phyloP scores from a whole-genome alignment of 148 eudicot genomes.

The Persicaria maculosa region DNA sequence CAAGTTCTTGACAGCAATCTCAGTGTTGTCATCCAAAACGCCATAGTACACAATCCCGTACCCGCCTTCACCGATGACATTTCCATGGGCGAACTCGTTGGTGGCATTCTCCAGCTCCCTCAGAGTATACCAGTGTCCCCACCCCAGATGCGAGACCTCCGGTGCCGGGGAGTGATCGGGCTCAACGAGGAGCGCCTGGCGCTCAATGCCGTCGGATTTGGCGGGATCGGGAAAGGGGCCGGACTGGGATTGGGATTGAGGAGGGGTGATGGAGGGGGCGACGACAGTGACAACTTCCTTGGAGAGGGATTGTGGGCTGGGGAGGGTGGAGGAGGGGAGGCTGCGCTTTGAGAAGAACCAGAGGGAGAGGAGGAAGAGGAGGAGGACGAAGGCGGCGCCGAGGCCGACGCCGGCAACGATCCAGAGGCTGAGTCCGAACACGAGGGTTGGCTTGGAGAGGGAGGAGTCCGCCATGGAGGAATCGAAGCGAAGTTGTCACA shows the following conservation, averaged over 20 bases:
- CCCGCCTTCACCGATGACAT: constrained; percentile 79
- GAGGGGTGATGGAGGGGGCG: constrained; percentile 12
- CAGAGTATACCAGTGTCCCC: constrained; percentile 79
- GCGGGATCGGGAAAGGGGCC: constrained; percentile 19
- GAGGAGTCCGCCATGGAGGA: constrained; percentile 7
- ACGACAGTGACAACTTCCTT: not conserved
- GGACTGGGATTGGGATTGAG: constrained; percentile 13
- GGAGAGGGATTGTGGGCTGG: not conserved
- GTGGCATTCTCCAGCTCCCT: constrained; percentile 67
- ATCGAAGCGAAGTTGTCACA: not conserved
- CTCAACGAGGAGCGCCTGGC: constrained; percentile 17
- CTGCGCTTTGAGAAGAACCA: constrained; percentile 38
- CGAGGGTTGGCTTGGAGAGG: constrained; percentile 40
- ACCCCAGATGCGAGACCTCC: constrained; percentile 70
- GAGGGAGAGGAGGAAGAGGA: constrained; percentile 41
- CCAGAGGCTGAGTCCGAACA: constrained; percentile 47
- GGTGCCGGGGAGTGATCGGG: constrained; percentile 25
- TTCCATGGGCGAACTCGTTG: constrained; percentile 44
- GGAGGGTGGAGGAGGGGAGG: not conserved
- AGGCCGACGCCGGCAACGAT: constrained; percentile 38
- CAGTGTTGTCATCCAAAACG: constrained; percentile 38
- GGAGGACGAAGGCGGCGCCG: constrained; percentile 39
- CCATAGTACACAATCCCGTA: constrained; percentile 75
- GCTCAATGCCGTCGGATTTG: constrained; percentile 13
- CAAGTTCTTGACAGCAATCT: constrained; percentile 68